Evolutionary conservation across 2,329 filamentous ascomycete species (phyloP).

Genomic region (Graphilbum ipis-grandicollis): DNA sequence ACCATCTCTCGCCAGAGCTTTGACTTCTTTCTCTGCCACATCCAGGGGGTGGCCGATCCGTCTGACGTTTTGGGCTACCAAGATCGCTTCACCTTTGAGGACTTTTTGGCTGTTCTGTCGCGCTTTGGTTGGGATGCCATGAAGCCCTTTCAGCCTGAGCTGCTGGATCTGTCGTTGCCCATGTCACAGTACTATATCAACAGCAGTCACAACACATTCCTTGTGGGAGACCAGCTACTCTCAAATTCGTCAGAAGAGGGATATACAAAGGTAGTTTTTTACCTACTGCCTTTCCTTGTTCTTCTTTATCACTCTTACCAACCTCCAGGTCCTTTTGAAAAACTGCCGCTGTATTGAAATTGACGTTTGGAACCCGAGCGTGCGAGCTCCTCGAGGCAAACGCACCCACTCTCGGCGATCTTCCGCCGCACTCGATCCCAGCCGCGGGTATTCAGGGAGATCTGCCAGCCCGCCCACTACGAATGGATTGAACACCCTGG

Average conservation of each 20-base stretch:
- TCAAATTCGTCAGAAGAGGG: slow-evolving; percentile 61
- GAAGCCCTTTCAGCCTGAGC: slow-evolving; percentile 13
- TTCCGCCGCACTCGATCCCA: slow-evolving; percentile 27
- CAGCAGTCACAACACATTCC: slow-evolving; percentile 88
- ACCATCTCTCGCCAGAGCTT: slow-evolving; percentile 23
- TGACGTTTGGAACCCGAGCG: slow-evolving; percentile 72
- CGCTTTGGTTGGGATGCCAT: slow-evolving; percentile 25
- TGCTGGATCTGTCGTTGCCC: slow-evolving; percentile 45
- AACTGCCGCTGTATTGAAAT: slow-evolving; percentile 88
- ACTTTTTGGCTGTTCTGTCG: slow-evolving; percentile 33
- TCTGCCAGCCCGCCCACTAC: no score
- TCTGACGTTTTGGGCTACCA: slow-evolving; percentile 18
- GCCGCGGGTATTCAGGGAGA: slow-evolving; percentile 24
- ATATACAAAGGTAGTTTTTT: slow-evolving; percentile 48
- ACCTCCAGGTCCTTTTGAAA: slow-evolving; percentile 45
- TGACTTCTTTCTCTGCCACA: slow-evolving; percentile 27
- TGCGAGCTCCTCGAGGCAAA: slow-evolving; percentile 16
- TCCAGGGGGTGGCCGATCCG: slow-evolving; percentile 26
- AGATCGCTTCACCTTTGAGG: slow-evolving; percentile 25
- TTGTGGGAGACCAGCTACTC: slow-evolving; percentile 70
- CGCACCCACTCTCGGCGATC: slow-evolving; percentile 16
- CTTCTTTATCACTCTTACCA: no score
- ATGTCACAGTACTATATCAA: slow-evolving; percentile 87
- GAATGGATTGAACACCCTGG: no score
- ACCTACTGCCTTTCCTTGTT: no score